These are phyloP conservation scores for Pholiota adiposa DNA, from an alignment of 1,284 basidiomycete genomes.

Conservation along the genomic window DNA sequence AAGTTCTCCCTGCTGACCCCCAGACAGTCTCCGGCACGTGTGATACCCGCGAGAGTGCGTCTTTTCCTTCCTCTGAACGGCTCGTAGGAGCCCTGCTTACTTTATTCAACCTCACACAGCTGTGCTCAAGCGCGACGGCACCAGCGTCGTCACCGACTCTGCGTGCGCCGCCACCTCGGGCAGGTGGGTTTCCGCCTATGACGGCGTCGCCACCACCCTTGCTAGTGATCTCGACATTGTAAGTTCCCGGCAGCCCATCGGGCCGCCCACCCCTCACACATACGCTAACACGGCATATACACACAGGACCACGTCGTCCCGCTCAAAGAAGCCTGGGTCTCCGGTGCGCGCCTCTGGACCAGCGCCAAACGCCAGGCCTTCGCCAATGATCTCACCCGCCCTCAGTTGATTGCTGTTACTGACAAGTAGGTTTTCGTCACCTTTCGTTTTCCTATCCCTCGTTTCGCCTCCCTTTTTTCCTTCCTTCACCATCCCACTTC, in stretches of 20 bases:
- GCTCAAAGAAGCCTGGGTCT: conserved; percentile 56
- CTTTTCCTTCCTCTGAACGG: not conserved
- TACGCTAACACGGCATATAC: too few relatives aligned
- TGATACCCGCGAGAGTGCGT: conserved; percentile 55
- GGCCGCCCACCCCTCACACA: too few relatives aligned
- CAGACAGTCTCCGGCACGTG: conserved; percentile 51
- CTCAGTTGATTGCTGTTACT: conserved; percentile 52
- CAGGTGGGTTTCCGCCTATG: conserved; percentile 57
- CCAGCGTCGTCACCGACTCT: conserved; percentile 45
- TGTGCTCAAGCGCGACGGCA: conserved; percentile 58
- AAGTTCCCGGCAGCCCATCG: too few relatives aligned
- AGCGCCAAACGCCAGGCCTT: conserved; percentile 48
- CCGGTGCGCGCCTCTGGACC: conserved; percentile 53
- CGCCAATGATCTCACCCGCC: conserved; percentile 54
- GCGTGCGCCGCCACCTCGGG: conserved; percentile 50
- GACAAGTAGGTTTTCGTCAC: conserved; percentile 32
- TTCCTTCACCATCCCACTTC: too few relatives aligned
- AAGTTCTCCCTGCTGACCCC: not conserved
- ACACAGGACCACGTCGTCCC: conserved; percentile 52
- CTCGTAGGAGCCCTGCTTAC: conserved; percentile 4
- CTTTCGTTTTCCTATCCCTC: not conserved
- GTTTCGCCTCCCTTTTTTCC: too few relatives aligned
- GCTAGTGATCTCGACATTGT: conserved; percentile 58
- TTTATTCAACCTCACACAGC: conserved; percentile 32
- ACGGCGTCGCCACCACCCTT: conserved; percentile 44